Evolutionary conservation across 306 rosid species (phyloP), one percentile per base, ranked within the genome.

Genomic region (Inga oerstediana): DNA sequence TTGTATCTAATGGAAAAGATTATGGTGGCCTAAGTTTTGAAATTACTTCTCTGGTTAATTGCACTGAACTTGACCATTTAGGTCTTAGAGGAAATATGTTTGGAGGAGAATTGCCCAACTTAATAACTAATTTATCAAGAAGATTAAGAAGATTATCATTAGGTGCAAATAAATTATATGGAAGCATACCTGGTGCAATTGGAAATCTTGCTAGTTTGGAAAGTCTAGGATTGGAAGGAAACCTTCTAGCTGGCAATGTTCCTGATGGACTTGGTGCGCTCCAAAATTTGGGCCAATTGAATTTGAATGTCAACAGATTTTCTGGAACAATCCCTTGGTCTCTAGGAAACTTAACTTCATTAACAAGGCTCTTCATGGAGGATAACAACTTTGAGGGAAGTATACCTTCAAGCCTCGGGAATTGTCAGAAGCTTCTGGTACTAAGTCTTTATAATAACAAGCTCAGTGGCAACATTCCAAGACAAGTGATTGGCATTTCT

Each of bases 351-450:
- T 80, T 87, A 72, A 77, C 88, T 69, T 62, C 67, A 65, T 46
- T 89, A 70, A 78, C 14, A 12, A 10, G 6, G 4, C 74, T 87
- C 58, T 69, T 30, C 49, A 44, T 83, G 46, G 62, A 77, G 3
- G 77, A 48, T 41, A 89, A 87, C 76, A 75, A 58, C 15, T 81
- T 89, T 24, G 83, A 82, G 43, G 92, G 92, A 83, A 64, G 64
- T 43, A 85, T 89, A 70, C 89, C 90, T 20, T 49, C 54, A 5
- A 89, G 87, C 68, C 79, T 87, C 30, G 86, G 83, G 78, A 85
- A 87, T 10, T 87, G 83, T 24, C 48, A 65, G 27, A 54, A 76
- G 7, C 69, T 87, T 44, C 24, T 65, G 79, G 13, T 3, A 24
- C 39, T 85, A 4, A 78, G 87, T 83, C 86, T 85, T 15, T 74